These are phyloP conservation scores for Leccinum fibrillosum DNA, from an alignment of 768 basidiomycete genomes.

Conservation along the genomic window DNA sequence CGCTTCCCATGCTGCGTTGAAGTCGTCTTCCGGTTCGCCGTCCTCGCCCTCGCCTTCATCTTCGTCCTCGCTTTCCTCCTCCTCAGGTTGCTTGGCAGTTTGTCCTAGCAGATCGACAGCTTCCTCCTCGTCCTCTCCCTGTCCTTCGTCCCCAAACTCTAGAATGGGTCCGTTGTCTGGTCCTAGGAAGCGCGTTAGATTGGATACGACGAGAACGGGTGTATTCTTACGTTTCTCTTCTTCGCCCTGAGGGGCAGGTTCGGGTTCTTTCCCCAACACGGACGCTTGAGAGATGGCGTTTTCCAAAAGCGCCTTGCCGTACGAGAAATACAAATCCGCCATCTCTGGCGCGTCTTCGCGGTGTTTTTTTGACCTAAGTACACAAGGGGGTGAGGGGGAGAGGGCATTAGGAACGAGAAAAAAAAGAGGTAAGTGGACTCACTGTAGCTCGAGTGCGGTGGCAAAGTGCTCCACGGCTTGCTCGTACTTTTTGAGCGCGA, in stretches of 20 bases:
- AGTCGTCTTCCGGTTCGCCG: conserved; percentile 88
- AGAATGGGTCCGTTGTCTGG: conserved; percentile 56
- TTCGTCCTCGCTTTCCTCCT: conserved; percentile 51
- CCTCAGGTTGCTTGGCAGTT: conserved; percentile 48
- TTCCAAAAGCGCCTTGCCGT: conserved; percentile 91
- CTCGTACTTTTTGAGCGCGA: conserved; percentile 83
- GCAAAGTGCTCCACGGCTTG: conserved; percentile 84
- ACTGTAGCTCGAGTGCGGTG: conserved; percentile 80
- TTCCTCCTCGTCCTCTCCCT: conserved; percentile 53
- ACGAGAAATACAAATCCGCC: conserved; percentile 86
- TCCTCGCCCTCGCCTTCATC: conserved; percentile 49
- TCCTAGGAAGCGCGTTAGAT: conserved; percentile 21
- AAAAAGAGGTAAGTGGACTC: conserved; percentile 35
- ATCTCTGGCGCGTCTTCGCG: conserved; percentile 81
- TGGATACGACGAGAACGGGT: neutral
- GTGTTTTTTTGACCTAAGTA: conserved; percentile 60
- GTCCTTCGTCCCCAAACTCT: conserved; percentile 80
- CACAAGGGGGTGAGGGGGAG: neutral
- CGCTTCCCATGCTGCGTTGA: conserved; percentile 97
- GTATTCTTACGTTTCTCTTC: conserved; percentile 35
- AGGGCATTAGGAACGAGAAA: too few relatives aligned
- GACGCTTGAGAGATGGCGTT: conserved; percentile 84
- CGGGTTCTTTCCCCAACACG: conserved; percentile 85
- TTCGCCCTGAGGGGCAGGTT: conserved; percentile 44
- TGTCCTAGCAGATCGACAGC: conserved; percentile 65